These are phyloP conservation scores for Yarrowia yakushimensis DNA, from an alignment of 805 yeast species.

Conservation along the genomic window DNA sequence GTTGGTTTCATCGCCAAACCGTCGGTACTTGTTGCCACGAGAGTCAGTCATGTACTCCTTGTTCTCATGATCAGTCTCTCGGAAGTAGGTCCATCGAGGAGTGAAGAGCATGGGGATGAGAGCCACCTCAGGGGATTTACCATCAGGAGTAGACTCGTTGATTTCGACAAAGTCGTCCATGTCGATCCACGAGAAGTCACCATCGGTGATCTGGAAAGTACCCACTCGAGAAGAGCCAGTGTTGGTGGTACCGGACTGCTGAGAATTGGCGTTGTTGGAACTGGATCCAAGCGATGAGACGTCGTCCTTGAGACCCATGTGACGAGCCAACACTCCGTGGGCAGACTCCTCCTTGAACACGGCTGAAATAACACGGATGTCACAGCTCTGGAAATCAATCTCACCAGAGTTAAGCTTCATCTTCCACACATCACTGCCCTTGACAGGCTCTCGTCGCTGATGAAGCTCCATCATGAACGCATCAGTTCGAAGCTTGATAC, in stretches of 20 bases:
- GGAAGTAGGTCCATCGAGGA: conserved; percentile 63
- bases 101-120: conserved; percentile 63
- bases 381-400: conserved; percentile 64
- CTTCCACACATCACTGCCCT: conserved; percentile 43
- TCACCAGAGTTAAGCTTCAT: conserved; percentile 66
- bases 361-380: conserved; percentile 63
- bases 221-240: conserved; percentile 27
- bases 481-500: conserved; percentile 61
- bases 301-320: conserved; percentile 26
- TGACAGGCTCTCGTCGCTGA: conserved; percentile 46
- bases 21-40: conserved; percentile 36
- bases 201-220: conserved; percentile 36
- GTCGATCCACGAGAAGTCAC: conserved; percentile 61
- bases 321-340: conserved; percentile 41
- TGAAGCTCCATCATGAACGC: conserved; percentile 62
- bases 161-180: conserved; percentile 71
- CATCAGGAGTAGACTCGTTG: conserved; percentile 39
- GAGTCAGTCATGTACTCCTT: conserved; percentile 34
- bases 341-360: conserved; percentile 55
- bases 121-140: conserved; percentile 41
- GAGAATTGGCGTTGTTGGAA: conserved; percentile 28
- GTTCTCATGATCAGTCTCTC: conserved; percentile 52
- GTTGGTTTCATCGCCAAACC: conserved; percentile 50
- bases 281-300: conserved; percentile 28
- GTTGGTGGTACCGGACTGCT: conserved; percentile 26